Percentiles rank a stretch among this genome's conserved stretches.
Conservation (phyloP, 2,329 filamentous ascomycete species). For the Xylariaceae sp. region DNA sequence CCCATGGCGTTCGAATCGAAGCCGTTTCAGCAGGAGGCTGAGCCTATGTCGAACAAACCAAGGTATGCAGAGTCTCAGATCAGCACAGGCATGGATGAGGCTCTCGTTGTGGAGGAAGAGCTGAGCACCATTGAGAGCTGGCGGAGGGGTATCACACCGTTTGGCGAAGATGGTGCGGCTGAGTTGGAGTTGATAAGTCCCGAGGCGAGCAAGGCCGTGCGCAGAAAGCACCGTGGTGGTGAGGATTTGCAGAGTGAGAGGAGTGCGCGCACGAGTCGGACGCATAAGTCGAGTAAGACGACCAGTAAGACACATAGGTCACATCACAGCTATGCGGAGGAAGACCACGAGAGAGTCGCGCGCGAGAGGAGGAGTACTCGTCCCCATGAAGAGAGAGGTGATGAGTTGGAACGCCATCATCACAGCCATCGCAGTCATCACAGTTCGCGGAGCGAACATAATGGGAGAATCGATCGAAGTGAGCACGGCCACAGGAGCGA, state of each 20-base stretch:
- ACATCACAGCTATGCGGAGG: slow-evolving; percentile 18
- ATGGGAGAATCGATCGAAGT: too few relatives aligned
- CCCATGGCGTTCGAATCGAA: slow-evolving; percentile 33
- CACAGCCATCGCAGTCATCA: slow-evolving; percentile 26
- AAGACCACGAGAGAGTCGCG: slow-evolving; percentile 3
- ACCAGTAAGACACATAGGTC: slow-evolving; percentile 30
- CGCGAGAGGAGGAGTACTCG: background rate
- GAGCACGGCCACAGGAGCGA: slow-evolving; percentile 31
- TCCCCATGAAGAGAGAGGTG: background rate
- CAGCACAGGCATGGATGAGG: slow-evolving; percentile 45
- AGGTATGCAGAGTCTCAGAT: slow-evolving; percentile 25
- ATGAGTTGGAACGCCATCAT: too few relatives aligned
- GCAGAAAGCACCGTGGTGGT: slow-evolving; percentile 38
- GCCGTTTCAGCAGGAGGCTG: slow-evolving; percentile 3
- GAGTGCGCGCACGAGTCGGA: slow-evolving; percentile 29
- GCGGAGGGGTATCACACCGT: slow-evolving; percentile 51
- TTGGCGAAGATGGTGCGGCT: slow-evolving; percentile 42
- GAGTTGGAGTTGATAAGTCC: slow-evolving; percentile 56
- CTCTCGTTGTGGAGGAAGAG: slow-evolving; percentile 53
- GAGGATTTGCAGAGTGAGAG: slow-evolving; percentile 21
- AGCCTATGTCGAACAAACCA: background rate
- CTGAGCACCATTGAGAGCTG: slow-evolving; percentile 55
- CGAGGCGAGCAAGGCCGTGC: slow-evolving; percentile 45
- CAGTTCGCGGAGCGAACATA: slow-evolving; percentile 26
- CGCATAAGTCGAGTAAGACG: slow-evolving; percentile 26